Evolutionary conservation across 2,329 filamentous ascomycete species (phyloP).

Genomic region (Ceratocystis huliohia): DNA sequence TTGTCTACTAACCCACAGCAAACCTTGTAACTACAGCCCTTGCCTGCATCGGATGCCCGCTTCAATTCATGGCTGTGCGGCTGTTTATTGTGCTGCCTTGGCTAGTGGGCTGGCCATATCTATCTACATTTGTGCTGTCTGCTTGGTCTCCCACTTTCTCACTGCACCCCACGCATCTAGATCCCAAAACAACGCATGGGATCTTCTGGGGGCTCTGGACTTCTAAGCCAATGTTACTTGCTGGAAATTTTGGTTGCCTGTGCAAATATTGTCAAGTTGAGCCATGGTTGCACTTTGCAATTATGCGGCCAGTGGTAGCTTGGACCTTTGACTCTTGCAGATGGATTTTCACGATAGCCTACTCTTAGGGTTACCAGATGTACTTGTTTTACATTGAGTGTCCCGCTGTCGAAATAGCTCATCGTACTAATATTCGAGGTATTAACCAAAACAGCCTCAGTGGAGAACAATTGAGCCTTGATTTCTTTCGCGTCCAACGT

Average conservation of each 20-base stretch:
- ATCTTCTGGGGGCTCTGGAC: too few species aligned
- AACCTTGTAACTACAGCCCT: not conserved
- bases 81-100: not conserved
- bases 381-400: not conserved
- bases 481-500: not conserved
- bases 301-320: too few species aligned
- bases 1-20: not conserved
- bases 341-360: not conserved
- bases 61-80: not conserved
- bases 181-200: too few species aligned
- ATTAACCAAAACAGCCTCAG: not conserved
- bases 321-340: too few species aligned
- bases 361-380: not conserved
- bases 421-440: not conserved
- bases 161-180: too few species aligned
- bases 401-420: slow-evolving; percentile 1
- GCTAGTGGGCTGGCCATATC: not conserved
- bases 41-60: not conserved
- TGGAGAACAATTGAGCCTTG: not conserved
- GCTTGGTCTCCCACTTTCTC: too few species aligned
- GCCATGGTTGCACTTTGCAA: too few species aligned
- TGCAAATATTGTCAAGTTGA: too few species aligned
- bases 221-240: too few species aligned
- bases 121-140: not conserved
- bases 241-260: too few species aligned